A percentile compares a stretch with the other conserved stretches of the same genome.
These are phyloP conservation scores for Phyllosticta citribraziliensis DNA, from an alignment of 2,329 filamentous ascomycete species.

Conservation along the genomic window DNA sequence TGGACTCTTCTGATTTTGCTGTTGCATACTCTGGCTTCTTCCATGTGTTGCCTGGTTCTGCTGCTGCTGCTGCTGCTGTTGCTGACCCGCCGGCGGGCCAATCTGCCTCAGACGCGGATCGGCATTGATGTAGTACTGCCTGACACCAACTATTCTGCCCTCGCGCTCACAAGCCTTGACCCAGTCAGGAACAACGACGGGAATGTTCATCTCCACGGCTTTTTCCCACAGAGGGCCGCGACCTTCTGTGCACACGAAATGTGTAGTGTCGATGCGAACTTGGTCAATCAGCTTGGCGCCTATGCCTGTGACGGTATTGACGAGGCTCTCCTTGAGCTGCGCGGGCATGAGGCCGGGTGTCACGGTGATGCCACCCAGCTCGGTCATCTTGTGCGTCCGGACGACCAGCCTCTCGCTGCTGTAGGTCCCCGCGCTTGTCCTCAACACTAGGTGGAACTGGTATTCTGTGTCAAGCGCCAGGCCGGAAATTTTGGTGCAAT, in stretches of 20 bases:
- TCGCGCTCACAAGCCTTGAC: conserved; percentile 91
- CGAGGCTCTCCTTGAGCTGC: conserved; percentile 61
- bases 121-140: conserved; percentile 92
- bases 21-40: conserved; percentile 16
- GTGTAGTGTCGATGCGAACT: conserved; percentile 93
- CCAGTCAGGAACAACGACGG: conserved; percentile 94
- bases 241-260: conserved; percentile 95
- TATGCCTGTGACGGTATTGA: conserved; percentile 70
- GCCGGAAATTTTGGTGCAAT: conserved; percentile 93
- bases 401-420: conserved; percentile 75
- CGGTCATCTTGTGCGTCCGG: conserved; percentile 96
- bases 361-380: conserved; percentile 89
- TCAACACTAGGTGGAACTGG: conserved; percentile 82
- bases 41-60: conserved; percentile 10
- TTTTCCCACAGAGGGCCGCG: conserved; percentile 88
- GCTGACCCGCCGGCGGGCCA: conserved; percentile 25
- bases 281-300: conserved; percentile 84
- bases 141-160: conserved; percentile 84
- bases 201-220: conserved; percentile 95
- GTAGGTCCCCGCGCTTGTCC: conserved; percentile 82
- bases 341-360: conserved; percentile 78
- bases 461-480: conserved; percentile 96
- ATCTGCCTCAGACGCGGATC: conserved; percentile 53
- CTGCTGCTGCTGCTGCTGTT: conserved; percentile 17
- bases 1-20: conserved; percentile 5